Evolutionary conservation across 2,329 filamentous ascomycete genomes (phyloP), one percentile per base, ranked within the genome.

Genomic region (Phialophora chinensis): DNA sequence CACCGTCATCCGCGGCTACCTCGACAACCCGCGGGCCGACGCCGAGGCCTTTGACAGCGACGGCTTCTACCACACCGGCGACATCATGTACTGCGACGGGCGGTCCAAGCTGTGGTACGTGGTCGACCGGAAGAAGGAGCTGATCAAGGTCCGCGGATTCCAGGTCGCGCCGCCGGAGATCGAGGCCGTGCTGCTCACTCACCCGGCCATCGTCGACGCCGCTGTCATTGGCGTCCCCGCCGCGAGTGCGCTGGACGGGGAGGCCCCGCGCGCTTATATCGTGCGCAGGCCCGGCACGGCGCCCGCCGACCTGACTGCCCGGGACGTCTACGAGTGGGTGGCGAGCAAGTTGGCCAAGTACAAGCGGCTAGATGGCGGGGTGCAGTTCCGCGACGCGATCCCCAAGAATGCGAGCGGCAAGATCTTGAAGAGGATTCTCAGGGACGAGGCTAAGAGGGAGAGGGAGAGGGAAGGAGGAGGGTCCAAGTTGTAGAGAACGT

Each of bases 351-450:
- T 93, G 70, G 86, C 87, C 0, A 79, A 83, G 0, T 80, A 86
- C 2, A 91, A 94, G 77, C 87, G 90, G 77, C 73, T 75, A 6
- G 89, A 91, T 74, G 77, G 68, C 10, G 68, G 68, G 4, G 60
- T 84, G 7, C 72, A 79, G 33, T 84, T 84, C 60, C 78, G 84
- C 7, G 79, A 83, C 47, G 75, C 78, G 25, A 81, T 85, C 31
- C 83, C 83, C 1, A 81, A 81, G 59, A 82, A 81, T 3, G 76
- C 82, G 1, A 83, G 81, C 67, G 83, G 83, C 10, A 85, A 85
- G 74, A 82, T 84, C 60, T 77, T 68, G 33, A 70, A 70, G 55
- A 27, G 62, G 23, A 33, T 66, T 12, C 31, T 70, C 50, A 67
- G 68, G 56, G 65, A 70, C 2, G 59, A 63, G 44, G 60, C 42